phyloP scores from a whole-genome alignment of 805 yeast species.

The Yarrowia hollandica region DNA sequence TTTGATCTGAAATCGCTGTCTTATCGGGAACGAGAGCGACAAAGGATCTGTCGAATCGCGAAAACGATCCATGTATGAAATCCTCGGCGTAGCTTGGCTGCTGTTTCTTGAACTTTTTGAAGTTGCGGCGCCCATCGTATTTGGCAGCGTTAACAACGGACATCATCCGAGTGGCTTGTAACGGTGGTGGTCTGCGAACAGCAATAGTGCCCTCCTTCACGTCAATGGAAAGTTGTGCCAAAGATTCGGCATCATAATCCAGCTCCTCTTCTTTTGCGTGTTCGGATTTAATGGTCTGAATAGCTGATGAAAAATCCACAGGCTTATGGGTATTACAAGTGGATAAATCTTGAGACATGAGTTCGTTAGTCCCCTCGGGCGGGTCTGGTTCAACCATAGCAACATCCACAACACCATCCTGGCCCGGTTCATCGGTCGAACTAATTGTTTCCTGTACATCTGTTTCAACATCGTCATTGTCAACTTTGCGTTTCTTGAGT shows the following conservation, averaged over 20 bases:
- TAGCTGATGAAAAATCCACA: constrained; percentile 1
- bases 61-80: neutral
- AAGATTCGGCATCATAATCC: neutral
- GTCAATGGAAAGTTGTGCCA: neutral
- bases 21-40: neutral
- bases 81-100: neutral
- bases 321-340: neutral
- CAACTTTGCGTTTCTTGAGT: neutral
- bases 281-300: neutral
- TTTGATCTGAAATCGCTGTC: neutral
- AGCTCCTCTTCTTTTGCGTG: neutral
- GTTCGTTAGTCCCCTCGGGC: neutral
- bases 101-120: constrained; percentile 11
- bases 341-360: neutral
- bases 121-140: constrained; percentile 18
- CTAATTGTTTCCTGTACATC: neutral
- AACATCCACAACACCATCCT: neutral
- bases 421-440: neutral
- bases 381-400: neutral
- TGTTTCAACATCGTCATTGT: neutral
- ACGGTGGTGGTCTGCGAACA: constrained; percentile 2
- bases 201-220: constrained; percentile 12
- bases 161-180: constrained; percentile 19
- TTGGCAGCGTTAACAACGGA: constrained; percentile 9
- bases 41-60: constrained; percentile 9